Base-by-base conservation (phyloP, 768 basidiomycete species). In the Collybia mongolica region DNA sequence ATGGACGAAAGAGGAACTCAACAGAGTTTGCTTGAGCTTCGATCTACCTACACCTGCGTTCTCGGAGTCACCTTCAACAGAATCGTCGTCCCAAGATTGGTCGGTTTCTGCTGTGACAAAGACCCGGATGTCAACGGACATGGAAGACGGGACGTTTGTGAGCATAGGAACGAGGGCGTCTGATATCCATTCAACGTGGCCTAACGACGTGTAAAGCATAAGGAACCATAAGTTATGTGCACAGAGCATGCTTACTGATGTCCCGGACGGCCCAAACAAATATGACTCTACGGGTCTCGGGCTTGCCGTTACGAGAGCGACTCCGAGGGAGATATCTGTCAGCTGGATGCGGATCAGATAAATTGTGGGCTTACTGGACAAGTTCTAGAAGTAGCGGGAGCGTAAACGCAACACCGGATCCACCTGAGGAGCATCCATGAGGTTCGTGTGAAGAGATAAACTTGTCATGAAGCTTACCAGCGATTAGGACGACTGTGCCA, bases 371-470 rank as follows among this genome's bases (percentile, higher is more conserved):
- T 52, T 53, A 79, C 79, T 67, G 65, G 7, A 80, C 60, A n/a
- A 72, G 49, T 42, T 72, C 69, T 0, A 76, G 60, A 19, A 80
- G 65, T 12, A 78, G 62, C 0, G 80, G 72, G 5, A 79, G 60
- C 1, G 73, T 74, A 49, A 72, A 76, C 2, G 80, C 69, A 12
- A 81, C 61, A 2, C 80, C 80, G 1, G 80, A 76, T 0, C 80
- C 80, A 29, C 81, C 66, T 66, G 39, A 11, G 18, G 29, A 28
- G 36, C 5, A 36, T 8, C 38, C 49, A n/a, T 46, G 43, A 22
- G 22, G 6, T 11, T 5, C 14, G 20, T 20, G 26, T 1, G 37
- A n/a, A n/a, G n/a, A 8, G 44, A n/a, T 14, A 1, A 12, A 9
- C 9, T 19, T 15, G 8, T 26, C 14, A 40, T 2, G 12, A 29